phyloP scores from a whole-genome alignment of 441 rosid species.

The Erysimum cheiri region DNA sequence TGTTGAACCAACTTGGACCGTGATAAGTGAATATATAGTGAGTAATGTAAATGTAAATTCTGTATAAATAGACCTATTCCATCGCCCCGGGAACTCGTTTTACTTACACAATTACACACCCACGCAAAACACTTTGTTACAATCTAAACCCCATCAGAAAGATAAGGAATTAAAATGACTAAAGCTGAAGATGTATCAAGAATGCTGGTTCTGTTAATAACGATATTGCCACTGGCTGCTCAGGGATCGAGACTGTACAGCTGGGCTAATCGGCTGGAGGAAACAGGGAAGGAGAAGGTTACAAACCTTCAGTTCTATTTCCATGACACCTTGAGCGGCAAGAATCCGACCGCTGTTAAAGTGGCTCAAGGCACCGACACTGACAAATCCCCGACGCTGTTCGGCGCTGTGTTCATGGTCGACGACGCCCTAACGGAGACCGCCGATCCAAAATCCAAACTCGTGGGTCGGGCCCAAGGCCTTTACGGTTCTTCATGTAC shows the following conservation, averaged over 20 bases:
- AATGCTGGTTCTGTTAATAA: slow-evolving; percentile 39
- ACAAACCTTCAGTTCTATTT: slow-evolving; percentile 76
- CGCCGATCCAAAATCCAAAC: slow-evolving; percentile 62
- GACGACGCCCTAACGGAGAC: slow-evolving; percentile 73
- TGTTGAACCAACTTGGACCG: slow-evolving; percentile 38
- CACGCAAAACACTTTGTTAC: background rate
- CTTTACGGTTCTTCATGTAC: slow-evolving; percentile 57
- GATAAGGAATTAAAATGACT: slow-evolving; percentile 38
- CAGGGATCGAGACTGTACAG: slow-evolving; percentile 40
- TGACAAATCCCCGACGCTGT: slow-evolving; percentile 56
- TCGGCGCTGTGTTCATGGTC: slow-evolving; percentile 60
- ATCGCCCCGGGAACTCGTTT: background rate
- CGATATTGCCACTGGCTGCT: slow-evolving; percentile 40
- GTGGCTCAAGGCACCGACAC: slow-evolving; percentile 54
- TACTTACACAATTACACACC: background rate
- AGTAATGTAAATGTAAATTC: slow-evolving; percentile 8
- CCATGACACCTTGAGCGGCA: slow-evolving; percentile 72
- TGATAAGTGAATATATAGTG: background rate
- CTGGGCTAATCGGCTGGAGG: slow-evolving; percentile 47
- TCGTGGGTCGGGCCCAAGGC: slow-evolving; percentile 76
- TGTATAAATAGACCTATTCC: slow-evolving; percentile 15
- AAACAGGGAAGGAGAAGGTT: slow-evolving; percentile 45
- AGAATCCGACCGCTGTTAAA: slow-evolving; percentile 58
- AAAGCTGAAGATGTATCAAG: slow-evolving; percentile 32
- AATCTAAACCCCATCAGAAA: background rate